A percentile compares a stretch with the other conserved stretches of the same genome.
Conservation (phyloP, 1,284 basidiomycete genomes). For the Athelia sp. region DNA sequence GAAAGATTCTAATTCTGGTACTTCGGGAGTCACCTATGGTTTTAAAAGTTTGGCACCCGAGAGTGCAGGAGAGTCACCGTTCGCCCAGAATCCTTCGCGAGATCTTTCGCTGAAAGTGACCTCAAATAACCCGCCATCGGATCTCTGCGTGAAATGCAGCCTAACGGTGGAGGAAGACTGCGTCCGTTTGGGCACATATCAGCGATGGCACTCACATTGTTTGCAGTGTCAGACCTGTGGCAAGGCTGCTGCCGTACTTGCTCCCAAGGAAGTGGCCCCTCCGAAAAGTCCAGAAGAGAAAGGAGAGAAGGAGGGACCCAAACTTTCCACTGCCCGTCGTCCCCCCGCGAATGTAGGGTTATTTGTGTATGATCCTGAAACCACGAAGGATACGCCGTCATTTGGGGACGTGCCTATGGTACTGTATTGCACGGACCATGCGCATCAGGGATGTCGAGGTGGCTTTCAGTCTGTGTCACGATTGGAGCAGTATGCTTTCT, state of each 20-base stretch:
- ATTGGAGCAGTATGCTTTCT: constrained; percentile 96
- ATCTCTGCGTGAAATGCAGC: constrained; percentile 87
- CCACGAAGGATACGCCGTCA: constrained; percentile 56
- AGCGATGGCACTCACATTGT: constrained; percentile 95
- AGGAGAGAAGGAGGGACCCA: constrained; percentile 46
- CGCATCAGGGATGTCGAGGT: constrained; percentile 52
- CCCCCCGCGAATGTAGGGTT: constrained; percentile 74
- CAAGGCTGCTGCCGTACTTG: constrained; percentile 64
- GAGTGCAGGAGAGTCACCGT: constrained; percentile 83
- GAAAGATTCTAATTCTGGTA: constrained; percentile 57
- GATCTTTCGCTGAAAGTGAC: constrained; percentile 44
- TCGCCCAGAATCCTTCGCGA: constrained; percentile 38
- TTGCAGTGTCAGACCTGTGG: constrained; percentile 81
- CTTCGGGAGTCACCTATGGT: constrained; percentile 79
- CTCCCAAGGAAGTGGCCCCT: constrained; percentile 44
- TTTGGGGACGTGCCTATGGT: constrained; percentile 67
- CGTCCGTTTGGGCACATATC: constrained; percentile 86
- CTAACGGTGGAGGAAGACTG: constrained; percentile 97
- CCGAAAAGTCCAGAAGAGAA: constrained; percentile 32
- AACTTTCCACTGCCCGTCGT: constrained; percentile 58
- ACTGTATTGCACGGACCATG: constrained; percentile 79
- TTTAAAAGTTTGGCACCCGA: constrained; percentile 88
- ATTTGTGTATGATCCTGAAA: constrained; percentile 72
- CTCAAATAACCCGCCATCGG: constrained; percentile 69
- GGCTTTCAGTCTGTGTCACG: constrained; percentile 93